Conservation (phyloP, 768 basidiomycete genomes). For the Phylloporus arenicola region DNA sequence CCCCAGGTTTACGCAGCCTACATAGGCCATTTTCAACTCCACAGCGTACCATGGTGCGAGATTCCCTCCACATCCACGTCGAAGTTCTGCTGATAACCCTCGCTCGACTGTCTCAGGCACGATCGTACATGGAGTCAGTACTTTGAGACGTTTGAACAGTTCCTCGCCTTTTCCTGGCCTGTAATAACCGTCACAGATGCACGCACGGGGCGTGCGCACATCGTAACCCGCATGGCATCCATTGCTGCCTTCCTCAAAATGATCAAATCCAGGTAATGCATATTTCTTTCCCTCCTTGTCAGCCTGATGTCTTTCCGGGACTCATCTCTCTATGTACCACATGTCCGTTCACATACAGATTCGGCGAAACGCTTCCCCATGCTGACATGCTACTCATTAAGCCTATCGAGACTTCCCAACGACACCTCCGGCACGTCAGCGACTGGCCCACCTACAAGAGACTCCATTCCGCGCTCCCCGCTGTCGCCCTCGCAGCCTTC, state of each 20-base stretch:
- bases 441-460: constrained; percentile 68
- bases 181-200: constrained; percentile 71
- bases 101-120: constrained; percentile 43
- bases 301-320: not conserved
- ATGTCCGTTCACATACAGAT: constrained; percentile 32
- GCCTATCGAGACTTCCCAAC: constrained; percentile 62
- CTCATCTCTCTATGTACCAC: not conserved
- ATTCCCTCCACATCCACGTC: not conserved
- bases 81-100: not conserved
- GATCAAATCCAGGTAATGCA: constrained; percentile 67
- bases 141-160: constrained; percentile 74
- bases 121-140: constrained; percentile 76
- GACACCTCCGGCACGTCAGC: constrained; percentile 66
- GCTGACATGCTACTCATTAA: constrained; percentile 62
- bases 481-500: constrained; percentile 57
- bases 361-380: constrained; percentile 68
- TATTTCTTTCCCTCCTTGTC: not conserved
- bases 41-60: constrained; percentile 60
- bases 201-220: constrained; percentile 67
- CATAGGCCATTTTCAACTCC: constrained; percentile 71
- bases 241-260: constrained; percentile 76
- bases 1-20: constrained; percentile 64
- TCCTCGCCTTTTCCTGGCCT: constrained; percentile 81
- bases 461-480: constrained; percentile 65
- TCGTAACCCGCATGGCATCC: constrained; percentile 70